These are phyloP conservation scores for Hanseniaspora lachancei DNA, from an alignment of 805 yeast species.

Conservation along the genomic window DNA sequence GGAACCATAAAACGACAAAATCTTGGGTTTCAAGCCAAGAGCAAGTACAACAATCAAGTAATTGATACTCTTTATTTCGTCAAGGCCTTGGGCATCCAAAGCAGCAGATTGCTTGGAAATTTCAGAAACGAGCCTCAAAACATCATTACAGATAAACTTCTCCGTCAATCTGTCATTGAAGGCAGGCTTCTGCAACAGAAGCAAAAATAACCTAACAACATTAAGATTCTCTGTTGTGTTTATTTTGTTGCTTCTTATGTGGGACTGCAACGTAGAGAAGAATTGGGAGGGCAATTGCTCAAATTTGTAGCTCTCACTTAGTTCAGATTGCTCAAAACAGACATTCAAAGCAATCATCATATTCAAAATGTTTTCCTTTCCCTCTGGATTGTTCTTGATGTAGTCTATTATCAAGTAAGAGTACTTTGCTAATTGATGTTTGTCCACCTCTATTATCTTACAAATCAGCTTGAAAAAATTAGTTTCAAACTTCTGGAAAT, in stretches of 20 bases:
- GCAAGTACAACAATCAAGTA: slow-evolving; percentile 5
- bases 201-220: slow-evolving; percentile 4
- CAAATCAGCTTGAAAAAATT: neutral
- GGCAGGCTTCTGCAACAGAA: neutral
- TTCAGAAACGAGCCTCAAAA: slow-evolving; percentile 11
- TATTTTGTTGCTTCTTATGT: slow-evolving; percentile 2
- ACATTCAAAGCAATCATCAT: slow-evolving; percentile 3
- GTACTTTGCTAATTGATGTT: neutral
- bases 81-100: neutral
- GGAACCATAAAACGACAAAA: slow-evolving; percentile 2
- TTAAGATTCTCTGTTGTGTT: slow-evolving; percentile 2
- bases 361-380: neutral
- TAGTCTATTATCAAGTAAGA: slow-evolving; percentile 2
- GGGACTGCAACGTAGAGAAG: neutral
- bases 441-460: neutral
- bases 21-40: neutral
- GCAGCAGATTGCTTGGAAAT: slow-evolving; percentile 5
- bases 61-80: slow-evolving; percentile 8
- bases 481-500: neutral
- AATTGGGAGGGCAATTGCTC: neutral
- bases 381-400: slow-evolving; percentile 5
- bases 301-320: neutral
- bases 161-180: slow-evolving; percentile 5
- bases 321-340: neutral
- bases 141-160: slow-evolving; percentile 11